Evolutionary conservation across 495 filamentous ascomycete species (phyloP).

Genomic region (Oidiodendron maius): DNA sequence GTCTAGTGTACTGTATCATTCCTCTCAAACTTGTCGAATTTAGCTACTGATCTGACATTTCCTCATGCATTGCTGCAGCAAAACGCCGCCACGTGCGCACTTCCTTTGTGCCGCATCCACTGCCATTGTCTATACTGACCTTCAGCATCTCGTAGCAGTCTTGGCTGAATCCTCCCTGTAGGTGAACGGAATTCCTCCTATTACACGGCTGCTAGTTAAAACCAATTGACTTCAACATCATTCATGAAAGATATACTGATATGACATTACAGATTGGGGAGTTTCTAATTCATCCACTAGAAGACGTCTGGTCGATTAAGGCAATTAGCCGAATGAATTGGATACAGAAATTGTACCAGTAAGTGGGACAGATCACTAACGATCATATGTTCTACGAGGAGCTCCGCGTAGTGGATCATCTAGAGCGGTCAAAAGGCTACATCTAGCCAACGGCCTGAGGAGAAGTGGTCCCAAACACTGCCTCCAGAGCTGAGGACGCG

Average conservation of each 20-base stretch:
- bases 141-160: neutral
- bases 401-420: no score
- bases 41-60: no score
- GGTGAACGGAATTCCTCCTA: neutral
- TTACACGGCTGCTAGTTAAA: neutral
- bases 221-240: neutral
- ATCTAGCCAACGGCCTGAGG: no score
- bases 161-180: neutral
- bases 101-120: neutral
- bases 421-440: no score
- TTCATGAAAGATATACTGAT: neutral
- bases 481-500: no score
- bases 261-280: neutral
- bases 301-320: slow-evolving; percentile 37
- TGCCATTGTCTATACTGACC: neutral
- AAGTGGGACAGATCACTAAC: slow-evolving; percentile 53
- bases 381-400: slow-evolving; percentile 66
- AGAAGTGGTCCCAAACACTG: no score
- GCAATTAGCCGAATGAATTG: slow-evolving; percentile 62
- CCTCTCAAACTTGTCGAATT: neutral
- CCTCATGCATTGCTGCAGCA: neutral
- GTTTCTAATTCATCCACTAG: slow-evolving; percentile 28
- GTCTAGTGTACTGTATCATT: neutral
- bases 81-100: neutral
- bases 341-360: slow-evolving; percentile 54